These are phyloP conservation scores for Lachnellula occidentalis DNA, from an alignment of 2,329 filamentous ascomycete genomes.

Conservation along the genomic window DNA sequence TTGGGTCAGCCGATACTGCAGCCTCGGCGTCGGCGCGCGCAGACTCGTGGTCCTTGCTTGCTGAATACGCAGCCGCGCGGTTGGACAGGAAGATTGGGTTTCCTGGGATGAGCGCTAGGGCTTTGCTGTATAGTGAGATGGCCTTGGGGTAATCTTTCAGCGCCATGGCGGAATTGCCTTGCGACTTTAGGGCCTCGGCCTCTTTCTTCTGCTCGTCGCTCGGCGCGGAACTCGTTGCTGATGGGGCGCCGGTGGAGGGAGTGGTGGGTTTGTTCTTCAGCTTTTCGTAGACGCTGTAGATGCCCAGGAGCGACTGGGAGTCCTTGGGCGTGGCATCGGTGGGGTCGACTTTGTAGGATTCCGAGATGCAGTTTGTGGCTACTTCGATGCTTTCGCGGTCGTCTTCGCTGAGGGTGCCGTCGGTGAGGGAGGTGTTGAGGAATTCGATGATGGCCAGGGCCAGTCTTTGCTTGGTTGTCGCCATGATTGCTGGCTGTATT, in stretches of 20 bases:
- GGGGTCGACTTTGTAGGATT: constrained; percentile 94
- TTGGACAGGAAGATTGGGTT: constrained; percentile 98
- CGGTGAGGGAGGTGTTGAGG: constrained; percentile 73
- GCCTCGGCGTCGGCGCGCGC: constrained; percentile 86
- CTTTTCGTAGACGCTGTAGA: constrained; percentile 96
- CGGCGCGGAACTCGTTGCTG: constrained; percentile 21
- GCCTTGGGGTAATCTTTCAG: constrained; percentile 82
- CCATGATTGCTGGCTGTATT: constrained; percentile 14
- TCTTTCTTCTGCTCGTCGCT: constrained; percentile 61
- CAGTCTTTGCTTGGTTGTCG: constrained; percentile 62
- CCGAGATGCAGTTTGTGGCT: constrained; percentile 87
- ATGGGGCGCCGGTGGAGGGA: constrained; percentile 28
- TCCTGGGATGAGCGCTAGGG: constrained; percentile 70
- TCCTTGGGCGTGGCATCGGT: constrained; percentile 73
- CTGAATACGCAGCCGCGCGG: constrained; percentile 89
- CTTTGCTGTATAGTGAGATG: constrained; percentile 83
- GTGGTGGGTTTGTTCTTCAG: constrained; percentile 54
- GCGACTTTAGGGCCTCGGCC: constrained; percentile 81
- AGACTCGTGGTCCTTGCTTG: constrained; percentile 74
- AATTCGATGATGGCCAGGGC: constrained; percentile 98
- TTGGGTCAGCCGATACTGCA: constrained; percentile 79
- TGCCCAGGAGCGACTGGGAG: constrained; percentile 79
- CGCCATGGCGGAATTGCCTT: constrained; percentile 92
- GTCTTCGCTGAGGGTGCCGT: constrained; percentile 82
- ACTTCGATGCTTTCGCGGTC: constrained; percentile 93